Conservation (phyloP, 1,139 yeast genomes). For the Yamadazyma songkhlaensis region DNA sequence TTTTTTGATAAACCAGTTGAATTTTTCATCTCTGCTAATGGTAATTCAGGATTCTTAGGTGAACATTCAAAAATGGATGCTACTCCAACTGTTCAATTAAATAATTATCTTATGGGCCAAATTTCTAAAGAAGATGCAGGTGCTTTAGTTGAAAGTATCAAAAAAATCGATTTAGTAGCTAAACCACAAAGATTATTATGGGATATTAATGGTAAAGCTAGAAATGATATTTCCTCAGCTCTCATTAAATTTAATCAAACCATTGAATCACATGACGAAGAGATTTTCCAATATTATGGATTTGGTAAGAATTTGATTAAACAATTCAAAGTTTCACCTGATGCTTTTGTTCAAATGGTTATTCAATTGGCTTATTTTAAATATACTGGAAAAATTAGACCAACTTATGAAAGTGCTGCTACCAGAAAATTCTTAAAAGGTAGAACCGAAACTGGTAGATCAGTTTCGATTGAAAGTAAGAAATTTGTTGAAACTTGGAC, state of each 20-base stretch:
- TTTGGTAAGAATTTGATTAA: slow-evolving; percentile 72
- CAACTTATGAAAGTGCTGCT: slow-evolving; percentile 96
- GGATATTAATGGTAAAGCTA: slow-evolving; percentile 52
- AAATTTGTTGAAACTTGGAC: slow-evolving; percentile 78
- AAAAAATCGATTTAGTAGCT: slow-evolving; percentile 14
- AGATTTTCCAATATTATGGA: slow-evolving; percentile 68
- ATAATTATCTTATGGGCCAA: slow-evolving; percentile 68
- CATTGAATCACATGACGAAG: slow-evolving; percentile 55
- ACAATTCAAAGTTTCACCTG: slow-evolving; percentile 69
- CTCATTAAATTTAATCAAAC: slow-evolving; percentile 52
- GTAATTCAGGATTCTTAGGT: slow-evolving; percentile 88
- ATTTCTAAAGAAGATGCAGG: slow-evolving; percentile 46
- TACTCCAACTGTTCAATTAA: slow-evolving; percentile 88
- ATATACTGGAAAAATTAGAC: slow-evolving; percentile 75
- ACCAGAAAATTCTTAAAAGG: slow-evolving; percentile 88
- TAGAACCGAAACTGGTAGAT: slow-evolving; percentile 93
- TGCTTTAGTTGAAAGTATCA: slow-evolving; percentile 25
- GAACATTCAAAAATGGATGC: slow-evolving; percentile 99
- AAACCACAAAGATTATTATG: slow-evolving; percentile 30
- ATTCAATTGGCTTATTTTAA: slow-evolving; percentile 79
- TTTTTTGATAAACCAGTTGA: slow-evolving; percentile 92
- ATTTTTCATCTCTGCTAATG: slow-evolving; percentile 78
- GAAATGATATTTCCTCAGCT: slow-evolving; percentile 54
- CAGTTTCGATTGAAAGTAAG: slow-evolving; percentile 75
- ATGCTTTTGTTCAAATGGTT: slow-evolving; percentile 73